Base-by-base conservation (phyloP, 2,329 filamentous ascomycete genomes). In the Phyllosticta ampelicida region DNA sequence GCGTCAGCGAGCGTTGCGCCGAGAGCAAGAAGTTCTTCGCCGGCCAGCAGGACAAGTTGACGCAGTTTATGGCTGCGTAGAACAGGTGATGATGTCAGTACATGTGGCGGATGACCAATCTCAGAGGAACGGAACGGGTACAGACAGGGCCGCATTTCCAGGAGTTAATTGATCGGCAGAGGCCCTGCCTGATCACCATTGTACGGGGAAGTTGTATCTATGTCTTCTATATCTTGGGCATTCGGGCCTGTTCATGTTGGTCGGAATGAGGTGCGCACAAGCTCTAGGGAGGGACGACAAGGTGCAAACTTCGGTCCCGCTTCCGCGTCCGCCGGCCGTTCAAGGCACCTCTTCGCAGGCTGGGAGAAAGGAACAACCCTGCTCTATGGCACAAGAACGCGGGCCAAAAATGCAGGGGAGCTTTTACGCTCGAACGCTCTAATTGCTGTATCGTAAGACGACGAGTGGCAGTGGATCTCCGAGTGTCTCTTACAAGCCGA, bases 1-100 rank as follows among this genome's bases (percentile, higher is more conserved):
- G 94, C 75, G 91, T 84, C 73, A 97, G 88, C 69, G 89, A 95
- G 67, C 82, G 86, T 65, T 99, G 94, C 73, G 73, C 86, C 57
- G 90, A 91, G 73, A 86, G 85, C 55, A 86, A 86, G 75, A 79
- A 81, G 67, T 86, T 86, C 71, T 86, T 86, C 67, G 77, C 77
- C 3, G 19, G 52, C 44, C 48, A 50, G 52, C 56, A 58, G 13
- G 51, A 58, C n/a, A 54, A 48, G 23, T 19, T 58, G 10, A 54
- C 36, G 36, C 36, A 44, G 36, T 44, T 44, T 44, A 16, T 44
- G 36, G 36, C 36, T 44, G 13, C 36, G 36, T 44, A 44, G 36
- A 48, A 44, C 36, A 16, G n/a, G n/a, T 18, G 36, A 36, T 36
- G 30, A 36, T 36, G 13, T 36, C 30, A 36, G 36, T 44, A 44